These are phyloP conservation scores for Fusarium albosuccineum DNA, from an alignment of 2,329 filamentous ascomycete genomes.

Conservation along the genomic window DNA sequence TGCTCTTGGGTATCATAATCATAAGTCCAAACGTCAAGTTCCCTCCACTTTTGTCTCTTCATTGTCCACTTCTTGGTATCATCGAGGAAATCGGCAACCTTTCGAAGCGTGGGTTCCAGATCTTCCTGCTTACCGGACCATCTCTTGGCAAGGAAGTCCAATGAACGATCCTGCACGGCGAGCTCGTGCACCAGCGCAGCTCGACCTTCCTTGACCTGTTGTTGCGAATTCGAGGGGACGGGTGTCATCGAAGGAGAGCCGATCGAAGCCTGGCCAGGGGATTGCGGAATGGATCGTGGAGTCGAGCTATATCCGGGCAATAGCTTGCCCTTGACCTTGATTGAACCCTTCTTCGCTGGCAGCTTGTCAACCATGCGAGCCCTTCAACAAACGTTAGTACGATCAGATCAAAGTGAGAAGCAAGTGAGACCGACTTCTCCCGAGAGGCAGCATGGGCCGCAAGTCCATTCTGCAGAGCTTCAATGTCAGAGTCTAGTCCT, in stretches of 20 bases:
- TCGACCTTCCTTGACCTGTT: conserved; percentile 66
- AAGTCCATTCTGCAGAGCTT: conserved; percentile 60
- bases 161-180: conserved; percentile 65
- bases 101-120: conserved; percentile 66
- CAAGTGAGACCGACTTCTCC: conserved; percentile 51
- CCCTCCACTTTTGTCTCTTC: conserved; percentile 71
- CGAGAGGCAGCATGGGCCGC: conserved; percentile 52
- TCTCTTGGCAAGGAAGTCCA: conserved; percentile 62
- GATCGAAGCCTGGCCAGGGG: conserved; percentile 67
- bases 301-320: conserved; percentile 56
- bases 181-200: conserved; percentile 71
- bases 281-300: conserved; percentile 61
- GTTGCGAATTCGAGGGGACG: conserved; percentile 63
- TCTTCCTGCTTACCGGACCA: conserved; percentile 68
- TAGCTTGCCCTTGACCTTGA: conserved; percentile 59
- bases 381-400: conserved; percentile 49
- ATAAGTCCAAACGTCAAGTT: conserved; percentile 74
- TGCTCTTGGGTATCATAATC: conserved; percentile 66
- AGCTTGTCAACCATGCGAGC: conserved; percentile 53
- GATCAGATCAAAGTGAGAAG: conserved; percentile 18
- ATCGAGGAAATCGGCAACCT: conserved; percentile 67
- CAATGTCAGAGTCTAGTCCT: conserved; percentile 64
- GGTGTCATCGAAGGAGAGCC: conserved; percentile 67
- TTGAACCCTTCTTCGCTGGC: conserved; percentile 50
- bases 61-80: conserved; percentile 66